Percentiles rank a stretch among this genome's conserved stretches.
These are phyloP conservation scores for Candida andamanensis DNA, from an alignment of 805 yeast genomes.

Conservation along the genomic window DNA sequence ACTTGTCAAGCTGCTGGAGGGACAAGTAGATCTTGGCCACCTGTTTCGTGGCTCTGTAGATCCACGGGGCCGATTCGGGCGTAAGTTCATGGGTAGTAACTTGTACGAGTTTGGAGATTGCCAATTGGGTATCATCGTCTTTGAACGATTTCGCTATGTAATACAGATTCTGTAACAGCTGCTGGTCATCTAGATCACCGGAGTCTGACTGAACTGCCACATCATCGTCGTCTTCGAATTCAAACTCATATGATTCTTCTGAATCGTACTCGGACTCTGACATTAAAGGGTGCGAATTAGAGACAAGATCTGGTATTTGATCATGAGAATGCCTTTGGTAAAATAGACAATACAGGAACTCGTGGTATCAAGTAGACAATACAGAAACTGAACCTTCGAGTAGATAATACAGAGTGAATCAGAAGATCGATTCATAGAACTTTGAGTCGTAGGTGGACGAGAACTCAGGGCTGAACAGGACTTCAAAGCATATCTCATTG, in stretches of 20 bases:
- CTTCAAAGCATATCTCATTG: too few relatives aligned
- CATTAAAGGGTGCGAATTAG: too few relatives aligned
- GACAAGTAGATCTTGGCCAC: constrained; percentile 31
- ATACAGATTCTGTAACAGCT: constrained; percentile 23
- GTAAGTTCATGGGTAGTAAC: constrained; percentile 10
- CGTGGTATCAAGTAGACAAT: too few relatives aligned
- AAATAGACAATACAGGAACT: too few relatives aligned
- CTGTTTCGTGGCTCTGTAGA: constrained; percentile 38
- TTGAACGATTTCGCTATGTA: constrained; percentile 36
- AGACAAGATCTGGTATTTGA: too few relatives aligned
- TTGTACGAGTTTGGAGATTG: constrained; percentile 19
- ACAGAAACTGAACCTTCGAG: too few relatives aligned
- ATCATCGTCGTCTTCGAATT: constrained; percentile 29
- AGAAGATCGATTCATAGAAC: too few relatives aligned
- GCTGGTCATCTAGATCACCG: constrained; percentile 23
- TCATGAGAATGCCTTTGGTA: too few relatives aligned
- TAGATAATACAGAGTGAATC: too few relatives aligned
- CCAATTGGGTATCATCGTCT: constrained; percentile 24
- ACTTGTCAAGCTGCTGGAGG: constrained; percentile 17
- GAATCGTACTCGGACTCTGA: constrained; percentile 31
- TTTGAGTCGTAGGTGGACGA: too few relatives aligned
- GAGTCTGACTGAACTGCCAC: constrained; percentile 14
- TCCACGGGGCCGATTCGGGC: constrained; percentile 24
- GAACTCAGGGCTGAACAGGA: too few relatives aligned
- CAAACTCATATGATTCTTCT: constrained; percentile 39